These are phyloP conservation scores for Neurospora africana DNA, from an alignment of 495 filamentous ascomycete species.

Conservation along the genomic window DNA sequence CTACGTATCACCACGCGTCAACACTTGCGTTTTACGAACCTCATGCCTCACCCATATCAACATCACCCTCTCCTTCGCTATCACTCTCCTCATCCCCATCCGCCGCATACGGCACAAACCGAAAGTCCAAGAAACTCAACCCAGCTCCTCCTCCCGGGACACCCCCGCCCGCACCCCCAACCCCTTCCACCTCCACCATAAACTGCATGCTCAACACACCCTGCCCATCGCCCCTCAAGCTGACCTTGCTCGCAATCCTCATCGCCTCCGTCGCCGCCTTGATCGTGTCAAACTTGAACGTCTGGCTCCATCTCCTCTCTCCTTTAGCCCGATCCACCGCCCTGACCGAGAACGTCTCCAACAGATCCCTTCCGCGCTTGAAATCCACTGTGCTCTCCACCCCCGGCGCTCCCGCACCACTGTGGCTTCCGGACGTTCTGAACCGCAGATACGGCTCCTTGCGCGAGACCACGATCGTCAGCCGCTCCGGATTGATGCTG, in stretches of 20 bases:
- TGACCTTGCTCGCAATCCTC: conserved; percentile 84
- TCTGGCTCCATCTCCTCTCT: conserved; percentile 35
- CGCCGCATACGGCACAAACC: conserved; percentile 39
- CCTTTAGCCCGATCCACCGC: conserved; percentile 6
- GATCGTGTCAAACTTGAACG: conserved; percentile 76
- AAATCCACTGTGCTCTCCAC: conserved; percentile 78
- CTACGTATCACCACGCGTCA: not conserved
- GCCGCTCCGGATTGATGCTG: conserved; percentile 51
- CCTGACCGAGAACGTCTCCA: conserved; percentile 65
- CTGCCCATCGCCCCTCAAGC: conserved; percentile 72
- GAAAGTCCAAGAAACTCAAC: conserved; percentile 37
- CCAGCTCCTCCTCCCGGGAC: not conserved
- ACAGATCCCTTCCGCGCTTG: conserved; percentile 55
- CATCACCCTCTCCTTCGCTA: conserved; percentile 9
- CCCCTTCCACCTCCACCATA: conserved; percentile 73
- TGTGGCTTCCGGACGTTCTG: conserved; percentile 30
- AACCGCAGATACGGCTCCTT: conserved; percentile 64
- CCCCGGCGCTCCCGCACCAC: conserved; percentile 39
- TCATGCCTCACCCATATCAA: conserved; percentile 5
- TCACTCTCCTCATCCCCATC: conserved; percentile 28
- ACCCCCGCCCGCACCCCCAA: not conserved
- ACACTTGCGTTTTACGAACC: not conserved
- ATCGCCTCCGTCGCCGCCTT: conserved; percentile 78
- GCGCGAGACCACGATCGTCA: conserved; percentile 53
- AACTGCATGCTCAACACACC: conserved; percentile 93